These are phyloP conservation scores for Peniophora sp. DNA, from an alignment of 1,284 basidiomycete genomes.

Conservation along the genomic window DNA sequence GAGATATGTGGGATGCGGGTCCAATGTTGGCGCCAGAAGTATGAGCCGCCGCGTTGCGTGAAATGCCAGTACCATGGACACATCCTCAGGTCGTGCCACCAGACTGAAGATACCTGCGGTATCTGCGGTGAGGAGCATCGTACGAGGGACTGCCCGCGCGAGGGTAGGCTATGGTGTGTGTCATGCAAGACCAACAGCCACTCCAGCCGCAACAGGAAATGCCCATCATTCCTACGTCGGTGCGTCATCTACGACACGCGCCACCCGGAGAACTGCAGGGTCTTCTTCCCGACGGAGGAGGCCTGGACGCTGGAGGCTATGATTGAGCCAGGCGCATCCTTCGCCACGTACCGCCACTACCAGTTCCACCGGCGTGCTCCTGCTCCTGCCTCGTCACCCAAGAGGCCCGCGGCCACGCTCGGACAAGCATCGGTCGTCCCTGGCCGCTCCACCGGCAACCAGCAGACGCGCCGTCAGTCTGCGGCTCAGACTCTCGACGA, in stretches of 20 bases:
- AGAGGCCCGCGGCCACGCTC: no score
- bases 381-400: no score
- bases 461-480: no score
- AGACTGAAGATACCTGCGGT: slow-evolving; percentile 1
- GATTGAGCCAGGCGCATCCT: neutral
- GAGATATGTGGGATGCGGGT: no score
- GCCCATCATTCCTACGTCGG: slow-evolving; percentile 1
- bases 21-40: neutral
- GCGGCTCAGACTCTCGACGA: no score
- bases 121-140: slow-evolving; percentile 6
- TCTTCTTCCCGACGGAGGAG: slow-evolving; percentile 4
- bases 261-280: slow-evolving; percentile 2
- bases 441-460: no score
- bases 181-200: slow-evolving; percentile 1
- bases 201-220: neutral
- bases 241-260: neutral
- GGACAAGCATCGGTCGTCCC: no score
- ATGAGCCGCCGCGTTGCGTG: slow-evolving; percentile 7
- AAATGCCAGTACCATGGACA: slow-evolving; percentile 8
- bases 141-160: slow-evolving; percentile 1
- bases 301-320: neutral
- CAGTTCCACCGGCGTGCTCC: no score
- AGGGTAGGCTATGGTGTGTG: neutral
- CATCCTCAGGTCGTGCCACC: neutral
- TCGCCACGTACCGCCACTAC: neutral